These are phyloP conservation scores for Dendrobium chrysotoxum DNA, from an alignment of 106 monocot species.

Conservation along the genomic window DNA sequence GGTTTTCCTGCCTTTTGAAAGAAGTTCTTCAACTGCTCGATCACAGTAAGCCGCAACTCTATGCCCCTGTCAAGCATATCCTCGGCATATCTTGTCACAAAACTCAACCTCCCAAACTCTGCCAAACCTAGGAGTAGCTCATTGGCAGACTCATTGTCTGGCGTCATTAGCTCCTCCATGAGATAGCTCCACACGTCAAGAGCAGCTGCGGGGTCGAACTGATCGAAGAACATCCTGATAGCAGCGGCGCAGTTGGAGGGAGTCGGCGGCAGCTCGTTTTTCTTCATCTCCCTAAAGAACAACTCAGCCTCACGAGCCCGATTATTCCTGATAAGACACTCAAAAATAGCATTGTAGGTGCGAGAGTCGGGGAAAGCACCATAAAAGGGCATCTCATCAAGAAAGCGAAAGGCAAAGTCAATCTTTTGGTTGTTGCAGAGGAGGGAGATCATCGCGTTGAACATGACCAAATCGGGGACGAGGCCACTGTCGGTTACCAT, in stretches of 20 bases:
- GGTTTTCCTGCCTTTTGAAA: slow-evolving; percentile 35
- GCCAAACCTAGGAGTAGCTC: slow-evolving; percentile 56
- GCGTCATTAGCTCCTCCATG: slow-evolving; percentile 22
- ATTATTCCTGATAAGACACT: slow-evolving; percentile 52
- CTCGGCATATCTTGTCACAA: slow-evolving; percentile 36
- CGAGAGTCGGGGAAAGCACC: slow-evolving; percentile 53
- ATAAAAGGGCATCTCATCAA: slow-evolving; percentile 80
- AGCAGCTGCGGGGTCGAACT: slow-evolving; percentile 55
- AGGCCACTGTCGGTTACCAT: slow-evolving; percentile 49
- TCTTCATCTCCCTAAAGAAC: slow-evolving; percentile 74
- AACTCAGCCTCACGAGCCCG: slow-evolving; percentile 34
- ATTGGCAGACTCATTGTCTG: slow-evolving; percentile 39
- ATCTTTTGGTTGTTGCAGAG: slow-evolving; percentile 27
- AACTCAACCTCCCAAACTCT: slow-evolving; percentile 40
- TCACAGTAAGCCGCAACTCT: slow-evolving; percentile 17
- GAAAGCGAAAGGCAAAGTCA: slow-evolving; percentile 25
- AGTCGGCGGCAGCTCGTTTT: slow-evolving; percentile 49
- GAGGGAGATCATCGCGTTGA: slow-evolving; percentile 48
- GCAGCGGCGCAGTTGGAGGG: slow-evolving; percentile 41
- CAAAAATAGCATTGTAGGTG: slow-evolving; percentile 65
- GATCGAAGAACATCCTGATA: slow-evolving; percentile 59
- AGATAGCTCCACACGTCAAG: slow-evolving; percentile 51
- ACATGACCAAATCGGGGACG: slow-evolving; percentile 43
- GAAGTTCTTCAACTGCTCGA: slow-evolving; percentile 44
- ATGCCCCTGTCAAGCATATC: slow-evolving; percentile 56